Base-by-base conservation (phyloP, 441 rosid genomes). In the Adansonia madagascariensis region DNA sequence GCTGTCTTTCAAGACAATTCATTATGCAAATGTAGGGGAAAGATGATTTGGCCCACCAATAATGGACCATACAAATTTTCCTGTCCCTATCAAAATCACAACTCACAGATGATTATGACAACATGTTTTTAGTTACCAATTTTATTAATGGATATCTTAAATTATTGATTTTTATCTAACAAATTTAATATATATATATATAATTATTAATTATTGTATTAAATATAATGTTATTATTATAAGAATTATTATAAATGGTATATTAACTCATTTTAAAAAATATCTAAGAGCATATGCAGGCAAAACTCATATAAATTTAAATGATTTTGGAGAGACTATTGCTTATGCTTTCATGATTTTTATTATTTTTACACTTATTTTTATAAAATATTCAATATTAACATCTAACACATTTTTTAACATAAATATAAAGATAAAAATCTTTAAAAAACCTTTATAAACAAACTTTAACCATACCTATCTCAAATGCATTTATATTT, bases 61-160 rank as follows among this genome's bases (percentile, higher is more conserved):
- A 81, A 82, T 86, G 91, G 88, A 80, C 89, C 90, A 82, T 82
- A 67, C 65, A 78, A 73, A 50, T 24, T 70, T 24, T 70, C 78
- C 84, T 84, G 81, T 82, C 85, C 80, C 81, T 74, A 73, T 69
- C 35, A 77, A 78, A 73, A 60, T 59, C 56, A 77, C 79, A 80
- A 83, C 74, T 69, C 77, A 65, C 76, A 75, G 79, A 60, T 77
- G 78, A 85, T 64, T 56, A 67, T 69, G 83, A 78, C 79, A 60
- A 53, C 27, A 74, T 75, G 72, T 22, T 67, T 17, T 31, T 35
- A 43, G 4, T 62, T 53, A n/a, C 24, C 18, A 8, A 24, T 4
- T 61, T 61, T 27, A 6, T 59, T 59, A 59, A 59, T 14, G 14
- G 12, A 68, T 24, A 68, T 24, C 47, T 17, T 27, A 11, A 73